phyloP scores from a whole-genome alignment of 83 land plant species.

The Diphasiastrum complanatum region DNA sequence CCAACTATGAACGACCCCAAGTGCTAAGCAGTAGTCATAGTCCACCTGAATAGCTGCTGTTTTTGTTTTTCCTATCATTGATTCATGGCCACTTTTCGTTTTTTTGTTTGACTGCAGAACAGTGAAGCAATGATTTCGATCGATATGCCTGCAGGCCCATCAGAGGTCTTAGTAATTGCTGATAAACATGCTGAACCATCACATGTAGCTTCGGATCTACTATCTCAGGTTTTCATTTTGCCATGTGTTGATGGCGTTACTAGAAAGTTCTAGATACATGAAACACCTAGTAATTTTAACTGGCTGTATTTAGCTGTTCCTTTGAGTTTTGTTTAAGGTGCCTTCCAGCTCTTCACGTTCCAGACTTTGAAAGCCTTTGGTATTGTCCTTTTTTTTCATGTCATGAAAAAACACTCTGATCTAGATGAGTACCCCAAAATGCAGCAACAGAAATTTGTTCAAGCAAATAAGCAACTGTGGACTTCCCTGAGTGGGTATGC shows the following conservation, averaged over 20 bases:
- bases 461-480: constrained; percentile 1
- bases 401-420: too few species aligned
- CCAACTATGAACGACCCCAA: too few species aligned
- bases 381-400: too few species aligned
- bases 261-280: too few species aligned
- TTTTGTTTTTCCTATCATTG: neutral
- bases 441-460: too few species aligned
- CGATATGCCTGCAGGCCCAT: constrained; percentile 99
- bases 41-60: neutral
- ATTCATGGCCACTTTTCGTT: neutral
- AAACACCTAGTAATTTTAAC: too few species aligned
- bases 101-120: constrained; percentile 48
- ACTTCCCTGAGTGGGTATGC: constrained; percentile 10
- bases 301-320: too few species aligned
- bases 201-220: constrained; percentile 94
- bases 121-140: constrained; percentile 99
- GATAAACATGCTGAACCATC: constrained; percentile 78
- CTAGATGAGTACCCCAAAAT: too few species aligned
- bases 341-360: too few species aligned
- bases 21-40: too few species aligned
- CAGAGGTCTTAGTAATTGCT: constrained; percentile 97
- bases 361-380: too few species aligned
- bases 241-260: neutral
- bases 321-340: too few species aligned
- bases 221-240: constrained; percentile 70